Evolutionary conservation across 768 basidiomycete genomes (phyloP), one percentile per base, ranked within the genome.

Genomic region (Lactifluus piperatus): DNA sequence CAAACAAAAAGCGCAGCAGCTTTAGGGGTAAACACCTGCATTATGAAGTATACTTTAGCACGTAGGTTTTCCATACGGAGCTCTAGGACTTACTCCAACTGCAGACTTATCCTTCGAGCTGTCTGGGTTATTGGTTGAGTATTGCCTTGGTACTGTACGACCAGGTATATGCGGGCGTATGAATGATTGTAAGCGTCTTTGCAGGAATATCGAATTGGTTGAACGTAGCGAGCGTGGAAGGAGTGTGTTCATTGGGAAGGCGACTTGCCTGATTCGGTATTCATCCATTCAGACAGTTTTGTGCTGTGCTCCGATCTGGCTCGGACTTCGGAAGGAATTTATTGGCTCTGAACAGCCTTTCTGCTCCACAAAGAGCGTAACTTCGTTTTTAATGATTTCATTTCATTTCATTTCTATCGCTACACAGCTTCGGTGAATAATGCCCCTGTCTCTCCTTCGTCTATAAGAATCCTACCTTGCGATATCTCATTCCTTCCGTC

Each of bases 21-120:
- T 53, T 77, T 79, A 27, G 92, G 93, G 2, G 92, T 94, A 70
- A 97, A 97, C n/a, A 91, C 89, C 94, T 97, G 65, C 18, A 41
- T 60, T 54, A 41, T 20, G 6, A 37, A 22, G 18, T 20, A 20
- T 32, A 47, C 20, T n/a, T 30, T 52, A 37, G 32, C 10, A 20
- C 30, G 30, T 32, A 32, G 10, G 10, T 32, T 32, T 34, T 34
- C 13, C 3, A 34, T 11, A 10, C 10, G 13, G 34, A 34, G 34
- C 32, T 22, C 4, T 2, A 0, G 18, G 30, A 64, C 64, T 11
- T 55, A 64, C 64, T 39, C 64, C 62, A 7, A 64, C 54, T 0
- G 62, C 64, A 5, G 64, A 58, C 51, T 34, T 63, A 51, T 64
- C 54, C 47, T 59, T 57, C 18, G 37, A 26, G 6, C 34, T 56